Evolutionary conservation across 2,329 filamentous ascomycete genomes (phyloP).

Genomic region (Colletotrichum lentis): DNA sequence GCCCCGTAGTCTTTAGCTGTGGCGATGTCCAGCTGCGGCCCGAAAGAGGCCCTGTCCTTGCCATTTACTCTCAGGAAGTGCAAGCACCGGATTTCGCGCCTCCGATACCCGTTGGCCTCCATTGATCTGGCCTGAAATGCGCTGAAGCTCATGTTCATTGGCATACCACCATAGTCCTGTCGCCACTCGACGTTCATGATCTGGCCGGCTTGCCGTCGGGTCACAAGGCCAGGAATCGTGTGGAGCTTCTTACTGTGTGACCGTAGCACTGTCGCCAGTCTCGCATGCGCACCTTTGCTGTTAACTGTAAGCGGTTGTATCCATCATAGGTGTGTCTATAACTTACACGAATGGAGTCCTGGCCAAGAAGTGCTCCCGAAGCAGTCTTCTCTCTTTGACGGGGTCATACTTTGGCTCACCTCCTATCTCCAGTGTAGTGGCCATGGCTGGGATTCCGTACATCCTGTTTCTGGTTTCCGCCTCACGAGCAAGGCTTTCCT

Average conservation of each 20-base stretch:
- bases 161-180: not conserved
- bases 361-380: not conserved
- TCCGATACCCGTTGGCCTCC: slow-evolving; percentile 19
- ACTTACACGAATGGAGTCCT: slow-evolving; percentile 6
- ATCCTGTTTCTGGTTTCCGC: not conserved
- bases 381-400: not conserved
- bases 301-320: not conserved
- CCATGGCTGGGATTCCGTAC: not conserved
- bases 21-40: not conserved
- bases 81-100: slow-evolving; percentile 17
- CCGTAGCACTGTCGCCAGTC: slow-evolving; percentile 6
- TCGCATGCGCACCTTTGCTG: not conserved
- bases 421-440: not conserved
- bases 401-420: not conserved
- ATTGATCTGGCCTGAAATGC: slow-evolving; percentile 25
- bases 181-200: slow-evolving; percentile 35
- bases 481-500: not conserved
- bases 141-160: slow-evolving; percentile 27
- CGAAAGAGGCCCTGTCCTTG: not conserved
- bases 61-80: slow-evolving; percentile 11
- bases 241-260: slow-evolving; percentile 1
- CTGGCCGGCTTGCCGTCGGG: slow-evolving; percentile 16
- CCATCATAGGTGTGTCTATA: not conserved
- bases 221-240: slow-evolving; percentile 15
- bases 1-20: not conserved